These are phyloP conservation scores for Colletotrichum sp. DNA, from an alignment of 2,329 filamentous ascomycete genomes.

Conservation along the genomic window DNA sequence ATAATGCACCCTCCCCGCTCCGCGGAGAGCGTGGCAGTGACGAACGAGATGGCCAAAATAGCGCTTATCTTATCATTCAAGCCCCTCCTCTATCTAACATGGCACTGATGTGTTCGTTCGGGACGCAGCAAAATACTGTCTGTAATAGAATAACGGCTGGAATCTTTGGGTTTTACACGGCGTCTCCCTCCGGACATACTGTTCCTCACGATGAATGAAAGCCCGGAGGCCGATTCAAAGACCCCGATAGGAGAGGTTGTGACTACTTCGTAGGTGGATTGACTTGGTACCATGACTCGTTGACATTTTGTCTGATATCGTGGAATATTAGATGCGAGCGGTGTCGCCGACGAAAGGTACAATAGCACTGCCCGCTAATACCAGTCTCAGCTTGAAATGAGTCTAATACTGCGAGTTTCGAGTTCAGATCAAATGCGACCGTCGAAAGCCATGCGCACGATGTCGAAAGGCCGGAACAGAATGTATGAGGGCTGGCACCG, in stretches of 20 bases:
- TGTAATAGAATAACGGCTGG: neutral
- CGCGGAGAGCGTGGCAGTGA: neutral
- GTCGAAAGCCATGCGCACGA: slow-evolving; percentile 53
- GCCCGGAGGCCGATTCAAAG: neutral
- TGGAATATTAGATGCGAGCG: slow-evolving; percentile 41
- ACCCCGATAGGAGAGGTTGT: neutral
- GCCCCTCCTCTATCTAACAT: neutral
- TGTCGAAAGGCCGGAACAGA: slow-evolving; percentile 48
- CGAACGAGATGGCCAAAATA: neutral
- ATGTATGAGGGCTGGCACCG: slow-evolving; percentile 43
- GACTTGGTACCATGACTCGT: neutral
- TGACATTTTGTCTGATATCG: neutral
- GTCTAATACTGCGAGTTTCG: slow-evolving; percentile 28
- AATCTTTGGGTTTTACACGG: neutral
- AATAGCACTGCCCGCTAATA: neutral
- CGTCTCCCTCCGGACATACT: neutral
- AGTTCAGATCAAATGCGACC: slow-evolving; percentile 57
- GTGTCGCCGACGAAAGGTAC: slow-evolving; percentile 48
- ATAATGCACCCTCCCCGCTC: neutral
- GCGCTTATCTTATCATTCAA: neutral
- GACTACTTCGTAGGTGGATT: neutral
- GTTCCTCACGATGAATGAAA: neutral
- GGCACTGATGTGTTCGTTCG: neutral
- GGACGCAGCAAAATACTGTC: neutral
- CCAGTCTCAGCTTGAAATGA: neutral